These are phyloP conservation scores for Pseudodiploospora longispora DNA, from an alignment of 2,329 filamentous ascomycete species.

Conservation along the genomic window DNA sequence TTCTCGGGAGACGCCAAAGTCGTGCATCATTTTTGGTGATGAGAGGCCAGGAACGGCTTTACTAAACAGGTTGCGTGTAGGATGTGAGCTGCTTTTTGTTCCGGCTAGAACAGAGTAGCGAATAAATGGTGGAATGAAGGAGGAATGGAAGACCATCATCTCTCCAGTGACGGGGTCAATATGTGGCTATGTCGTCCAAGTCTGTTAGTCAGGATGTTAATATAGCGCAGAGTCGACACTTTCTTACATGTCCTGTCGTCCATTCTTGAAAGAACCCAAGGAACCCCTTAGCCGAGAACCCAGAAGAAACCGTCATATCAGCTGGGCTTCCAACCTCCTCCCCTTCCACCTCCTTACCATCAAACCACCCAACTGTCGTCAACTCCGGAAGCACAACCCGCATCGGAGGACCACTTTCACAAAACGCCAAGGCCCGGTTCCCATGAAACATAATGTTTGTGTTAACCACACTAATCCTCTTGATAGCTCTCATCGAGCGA, in stretches of 20 bases:
- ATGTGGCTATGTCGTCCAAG: constrained; percentile 34
- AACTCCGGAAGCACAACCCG: constrained; percentile 54
- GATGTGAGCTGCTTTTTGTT: constrained; percentile 13
- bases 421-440: constrained; percentile 59
- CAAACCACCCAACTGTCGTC: constrained; percentile 64
- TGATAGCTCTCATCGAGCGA: constrained; percentile 36
- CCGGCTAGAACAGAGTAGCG: constrained; percentile 47
- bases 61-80: constrained; percentile 33
- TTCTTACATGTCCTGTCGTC: constrained; percentile 51
- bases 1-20: constrained; percentile 57
- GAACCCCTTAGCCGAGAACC: constrained; percentile 47
- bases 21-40: constrained; percentile 67
- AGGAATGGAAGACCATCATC: constrained; percentile 59
- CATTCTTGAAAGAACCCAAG: constrained; percentile 60
- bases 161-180: constrained; percentile 58
- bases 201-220: background rate
- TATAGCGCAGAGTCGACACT: background rate
- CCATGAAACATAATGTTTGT: constrained; percentile 61
- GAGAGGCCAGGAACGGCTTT: constrained; percentile 51
- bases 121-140: constrained; percentile 57
- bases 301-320: constrained; percentile 13
- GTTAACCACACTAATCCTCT: constrained; percentile 63
- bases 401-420: constrained; percentile 64
- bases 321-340: constrained; percentile 18
- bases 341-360: constrained; percentile 50